These are phyloP conservation scores for Termitomyces sp. DNA, from an alignment of 1,284 basidiomycete genomes.

Conservation along the genomic window DNA sequence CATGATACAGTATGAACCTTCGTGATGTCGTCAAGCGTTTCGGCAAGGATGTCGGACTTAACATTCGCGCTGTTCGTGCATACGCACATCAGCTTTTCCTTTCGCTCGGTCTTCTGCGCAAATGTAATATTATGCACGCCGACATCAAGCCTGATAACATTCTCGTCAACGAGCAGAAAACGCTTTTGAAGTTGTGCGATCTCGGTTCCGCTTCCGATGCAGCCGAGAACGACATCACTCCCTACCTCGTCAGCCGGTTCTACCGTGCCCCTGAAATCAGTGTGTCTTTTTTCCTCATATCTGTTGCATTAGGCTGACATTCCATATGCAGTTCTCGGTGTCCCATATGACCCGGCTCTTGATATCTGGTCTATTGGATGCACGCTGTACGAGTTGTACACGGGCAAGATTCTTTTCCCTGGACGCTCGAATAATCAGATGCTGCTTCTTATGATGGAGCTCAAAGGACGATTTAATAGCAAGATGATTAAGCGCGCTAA, in stretches of 20 bases:
- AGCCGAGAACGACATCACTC: slow-evolving; percentile 94
- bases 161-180: slow-evolving; percentile 92
- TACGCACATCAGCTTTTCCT: slow-evolving; percentile 97
- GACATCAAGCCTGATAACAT: slow-evolving; percentile 99
- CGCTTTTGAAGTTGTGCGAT: slow-evolving; percentile 91
- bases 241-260: slow-evolving; percentile 96
- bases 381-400: slow-evolving; percentile 96
- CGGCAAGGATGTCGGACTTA: slow-evolving; percentile 96
- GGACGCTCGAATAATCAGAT: slow-evolving; percentile 98
- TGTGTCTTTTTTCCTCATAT: slow-evolving; percentile 33
- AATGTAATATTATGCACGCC: slow-evolving; percentile 93
- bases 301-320: slow-evolving; percentile 5
- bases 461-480: slow-evolving; percentile 89
- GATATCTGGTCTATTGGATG: slow-evolving; percentile 99
- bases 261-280: slow-evolving; percentile 99
- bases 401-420: slow-evolving; percentile 97
- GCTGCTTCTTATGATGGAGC: slow-evolving; percentile 95
- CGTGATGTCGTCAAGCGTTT: slow-evolving; percentile 99
- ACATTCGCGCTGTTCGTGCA: slow-evolving; percentile 93
- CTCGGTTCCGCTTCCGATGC: slow-evolving; percentile 93
- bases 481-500: slow-evolving; percentile 94
- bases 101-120: slow-evolving; percentile 79
- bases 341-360: slow-evolving; percentile 90
- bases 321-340: slow-evolving; percentile 72
- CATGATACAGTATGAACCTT: slow-evolving; percentile 81